Percentiles rank a stretch among this genome's conserved stretches.
Conservation (phyloP, 164 flowering plant genomes). For the Litsea cubeba region DNA sequence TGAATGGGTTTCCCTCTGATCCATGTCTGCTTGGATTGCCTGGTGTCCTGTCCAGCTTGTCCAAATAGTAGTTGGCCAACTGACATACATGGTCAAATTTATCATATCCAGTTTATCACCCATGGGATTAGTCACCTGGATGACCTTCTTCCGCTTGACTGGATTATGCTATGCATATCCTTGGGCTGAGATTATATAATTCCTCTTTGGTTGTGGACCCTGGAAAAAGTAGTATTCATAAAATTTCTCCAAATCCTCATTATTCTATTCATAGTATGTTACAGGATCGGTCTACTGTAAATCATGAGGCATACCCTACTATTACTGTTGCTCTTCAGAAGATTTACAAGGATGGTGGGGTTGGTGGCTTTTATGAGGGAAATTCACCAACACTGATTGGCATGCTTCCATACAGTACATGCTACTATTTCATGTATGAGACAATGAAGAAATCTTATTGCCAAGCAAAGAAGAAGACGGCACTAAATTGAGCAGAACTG, state of each 20-base stretch:
- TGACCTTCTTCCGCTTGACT: too few species aligned
- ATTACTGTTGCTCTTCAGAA: conserved; percentile 54
- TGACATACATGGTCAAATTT: too few species aligned
- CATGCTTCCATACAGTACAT: conserved; percentile 96
- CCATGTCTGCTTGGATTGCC: too few species aligned
- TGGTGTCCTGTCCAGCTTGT: too few species aligned
- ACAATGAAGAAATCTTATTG: conserved; percentile 72
- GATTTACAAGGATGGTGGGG: conserved; percentile 72
- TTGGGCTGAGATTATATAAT: too few species aligned
- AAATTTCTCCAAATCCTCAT: not conserved
- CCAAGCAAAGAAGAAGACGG: conserved; percentile 49
- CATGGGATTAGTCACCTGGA: too few species aligned
- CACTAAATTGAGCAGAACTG: conserved; percentile 75
- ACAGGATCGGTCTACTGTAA: conserved; percentile 86
- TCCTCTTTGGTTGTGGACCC: too few species aligned
- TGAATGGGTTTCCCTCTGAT: too few species aligned
- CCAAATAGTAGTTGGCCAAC: too few species aligned
- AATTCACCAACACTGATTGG: conserved; percentile 73
- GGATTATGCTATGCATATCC: too few species aligned
- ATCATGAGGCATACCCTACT: conserved; percentile 65
- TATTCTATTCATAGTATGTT: not conserved
- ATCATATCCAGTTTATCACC: too few species aligned
- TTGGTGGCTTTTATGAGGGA: conserved; percentile 37
- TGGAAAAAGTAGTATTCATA: too few species aligned
- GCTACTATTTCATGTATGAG: conserved; percentile 94